Percentiles rank a stretch among this genome's conserved stretches.
Conservation (phyloP, 768 basidiomycete species). For the Hirschioporus abietinus region DNA sequence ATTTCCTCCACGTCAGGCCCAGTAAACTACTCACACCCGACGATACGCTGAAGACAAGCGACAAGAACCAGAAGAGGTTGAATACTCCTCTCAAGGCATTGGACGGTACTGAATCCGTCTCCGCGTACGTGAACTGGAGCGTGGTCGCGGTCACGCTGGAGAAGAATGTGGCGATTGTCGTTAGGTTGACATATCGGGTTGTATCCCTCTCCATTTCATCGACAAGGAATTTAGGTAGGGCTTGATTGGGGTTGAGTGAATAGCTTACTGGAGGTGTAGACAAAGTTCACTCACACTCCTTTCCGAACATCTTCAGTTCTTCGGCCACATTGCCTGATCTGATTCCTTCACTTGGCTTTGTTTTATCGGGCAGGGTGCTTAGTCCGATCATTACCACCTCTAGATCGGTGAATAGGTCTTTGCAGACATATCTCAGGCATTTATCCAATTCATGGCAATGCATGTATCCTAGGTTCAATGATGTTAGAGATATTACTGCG, state of each 20-base stretch:
- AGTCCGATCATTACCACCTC: no score
- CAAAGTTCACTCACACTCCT: neutral
- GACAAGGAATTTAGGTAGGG: neutral
- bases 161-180: neutral
- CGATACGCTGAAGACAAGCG: neutral
- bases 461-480: no score
- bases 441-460: no score
- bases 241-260: neutral
- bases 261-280: neutral
- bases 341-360: no score
- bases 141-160: neutral
- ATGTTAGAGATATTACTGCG: no score
- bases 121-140: neutral
- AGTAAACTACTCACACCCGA: neutral
- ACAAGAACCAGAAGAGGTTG: neutral
- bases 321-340: neutral
- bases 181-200: neutral
- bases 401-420: no score
- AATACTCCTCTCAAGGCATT: neutral
- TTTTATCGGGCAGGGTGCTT: no score
- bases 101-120: neutral
- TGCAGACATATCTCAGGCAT: no score
- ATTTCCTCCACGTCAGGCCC: neutral
- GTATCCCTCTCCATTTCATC: neutral
- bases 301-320: neutral